Percentiles rank a stretch among this genome's conserved stretches.
Conservation (phyloP, 2,329 filamentous ascomycete genomes). For the Colletotrichum caudatum region DNA sequence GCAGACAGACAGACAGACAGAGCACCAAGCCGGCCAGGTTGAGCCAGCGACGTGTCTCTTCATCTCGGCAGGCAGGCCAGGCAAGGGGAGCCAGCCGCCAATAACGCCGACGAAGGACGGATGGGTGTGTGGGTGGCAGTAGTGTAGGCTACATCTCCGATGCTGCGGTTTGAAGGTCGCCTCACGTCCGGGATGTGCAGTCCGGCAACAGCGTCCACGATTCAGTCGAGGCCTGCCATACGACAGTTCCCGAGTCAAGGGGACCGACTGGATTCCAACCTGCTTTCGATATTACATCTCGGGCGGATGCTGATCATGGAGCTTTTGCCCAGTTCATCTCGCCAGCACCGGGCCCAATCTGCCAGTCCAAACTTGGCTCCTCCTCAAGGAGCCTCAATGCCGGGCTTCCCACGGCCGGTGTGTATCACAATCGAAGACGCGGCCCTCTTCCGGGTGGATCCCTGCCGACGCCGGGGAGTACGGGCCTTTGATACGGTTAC, state of each 20-base stretch:
- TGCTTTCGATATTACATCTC: slow-evolving; percentile 33
- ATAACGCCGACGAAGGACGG: slow-evolving; percentile 8
- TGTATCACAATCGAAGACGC: slow-evolving; percentile 38
- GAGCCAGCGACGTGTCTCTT: slow-evolving; percentile 18
- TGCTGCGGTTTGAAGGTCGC: slow-evolving; percentile 36
- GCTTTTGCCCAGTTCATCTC: slow-evolving; percentile 38
- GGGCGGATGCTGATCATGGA: slow-evolving; percentile 40
- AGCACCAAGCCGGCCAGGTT: slow-evolving; percentile 3
- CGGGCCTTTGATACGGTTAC: slow-evolving; percentile 20
- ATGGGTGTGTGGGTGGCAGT: background rate
- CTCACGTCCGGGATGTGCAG: slow-evolving; percentile 36
- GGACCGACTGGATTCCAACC: slow-evolving; percentile 30
- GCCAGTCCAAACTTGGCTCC: background rate
- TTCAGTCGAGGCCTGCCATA: slow-evolving; percentile 32
- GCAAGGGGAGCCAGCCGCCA: slow-evolving; percentile 28
- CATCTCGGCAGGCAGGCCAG: slow-evolving; percentile 41
- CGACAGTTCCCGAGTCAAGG: slow-evolving; percentile 30
- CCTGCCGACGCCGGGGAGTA: slow-evolving; percentile 22
- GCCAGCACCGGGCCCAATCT: slow-evolving; percentile 22
- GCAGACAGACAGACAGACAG: too few species aligned
- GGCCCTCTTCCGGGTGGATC: slow-evolving; percentile 29
- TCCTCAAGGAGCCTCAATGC: slow-evolving; percentile 29
- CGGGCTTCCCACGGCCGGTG: slow-evolving; percentile 29
- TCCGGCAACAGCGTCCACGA: slow-evolving; percentile 27
- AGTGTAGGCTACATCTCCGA: slow-evolving; percentile 13